Percentiles rank a stretch among this genome's conserved stretches.
Conservation (phyloP, 768 basidiomycete species). For the Cystobasidium ongulense region DNA sequence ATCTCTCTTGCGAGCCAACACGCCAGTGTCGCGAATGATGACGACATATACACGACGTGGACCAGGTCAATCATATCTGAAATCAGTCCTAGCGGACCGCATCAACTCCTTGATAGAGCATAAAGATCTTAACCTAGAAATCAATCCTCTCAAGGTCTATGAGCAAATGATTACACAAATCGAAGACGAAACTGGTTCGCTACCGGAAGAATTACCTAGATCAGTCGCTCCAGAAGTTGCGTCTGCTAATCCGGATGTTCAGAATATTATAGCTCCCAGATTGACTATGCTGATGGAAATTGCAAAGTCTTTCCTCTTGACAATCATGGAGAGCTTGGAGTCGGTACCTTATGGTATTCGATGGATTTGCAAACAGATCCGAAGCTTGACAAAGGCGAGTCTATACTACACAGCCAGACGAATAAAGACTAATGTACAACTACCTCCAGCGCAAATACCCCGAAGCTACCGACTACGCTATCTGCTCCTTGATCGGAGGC, state of each 20-base stretch:
- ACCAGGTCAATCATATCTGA: conserved; percentile 96
- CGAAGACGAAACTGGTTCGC: conserved; percentile 86
- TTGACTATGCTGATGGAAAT: conserved; percentile 99
- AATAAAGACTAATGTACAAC: conserved; percentile 60
- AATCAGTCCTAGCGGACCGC: conserved; percentile 90
- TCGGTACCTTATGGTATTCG: conserved; percentile 97
- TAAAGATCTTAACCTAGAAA: conserved; percentile 97
- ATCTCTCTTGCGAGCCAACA: conserved; percentile 95
- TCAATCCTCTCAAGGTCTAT: conserved; percentile 98
- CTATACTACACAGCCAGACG: no score
- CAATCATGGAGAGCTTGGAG: conserved; percentile 97
- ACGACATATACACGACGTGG: conserved; percentile 98
- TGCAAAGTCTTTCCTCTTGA: conserved; percentile 90
- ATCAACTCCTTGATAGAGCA: conserved; percentile 99
- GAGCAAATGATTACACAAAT: conserved; percentile 99
- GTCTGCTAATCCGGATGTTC: conserved; percentile 85
- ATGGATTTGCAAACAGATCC: conserved; percentile 99
- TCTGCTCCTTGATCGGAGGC: conserved; percentile 95
- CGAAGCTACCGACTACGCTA: conserved; percentile 94
- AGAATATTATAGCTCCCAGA: conserved; percentile 93
- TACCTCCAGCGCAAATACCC: conserved; percentile 82
- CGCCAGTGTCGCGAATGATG: conserved; percentile 99
- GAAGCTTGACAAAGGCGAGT: conserved; percentile 80
- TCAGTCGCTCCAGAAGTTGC: conserved; percentile 93
- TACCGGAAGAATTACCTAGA: conserved; percentile 82